A percentile compares a stretch with the other conserved stretches of the same genome.
These are phyloP conservation scores for Saccharomycodes ludwigii DNA, from an alignment of 805 yeast genomes.

Conservation along the genomic window DNA sequence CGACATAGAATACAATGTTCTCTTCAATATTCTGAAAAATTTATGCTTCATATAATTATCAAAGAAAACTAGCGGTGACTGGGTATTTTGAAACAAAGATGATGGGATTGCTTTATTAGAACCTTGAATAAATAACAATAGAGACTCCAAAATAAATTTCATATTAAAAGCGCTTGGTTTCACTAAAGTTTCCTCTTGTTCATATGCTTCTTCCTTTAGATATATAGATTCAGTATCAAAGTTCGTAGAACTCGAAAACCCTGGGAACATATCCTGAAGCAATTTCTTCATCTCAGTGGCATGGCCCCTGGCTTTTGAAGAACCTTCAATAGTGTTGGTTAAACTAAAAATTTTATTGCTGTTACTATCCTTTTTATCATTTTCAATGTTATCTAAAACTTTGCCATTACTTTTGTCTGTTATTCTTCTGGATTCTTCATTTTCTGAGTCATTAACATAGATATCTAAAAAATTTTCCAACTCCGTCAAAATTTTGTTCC, in stretches of 20 bases:
- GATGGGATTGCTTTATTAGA: constrained; percentile 31
- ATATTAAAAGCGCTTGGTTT: constrained; percentile 67
- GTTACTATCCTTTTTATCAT: constrained; percentile 10
- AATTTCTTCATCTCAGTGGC: constrained; percentile 30
- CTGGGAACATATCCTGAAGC: constrained; percentile 61
- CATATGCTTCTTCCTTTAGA: constrained; percentile 46
- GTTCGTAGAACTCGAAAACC: constrained; percentile 32
- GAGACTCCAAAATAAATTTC: constrained; percentile 64
- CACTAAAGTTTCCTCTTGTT: constrained; percentile 52
- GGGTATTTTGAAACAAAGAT: constrained; percentile 11
- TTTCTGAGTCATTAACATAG: constrained; percentile 12
- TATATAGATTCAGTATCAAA: constrained; percentile 31
- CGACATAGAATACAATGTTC: constrained; percentile 43
- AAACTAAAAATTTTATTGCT: constrained; percentile 12
- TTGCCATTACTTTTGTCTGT: constrained; percentile 4
- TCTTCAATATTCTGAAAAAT: constrained; percentile 53
- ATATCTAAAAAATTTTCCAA: constrained; percentile 23
- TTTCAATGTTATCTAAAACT: not conserved
- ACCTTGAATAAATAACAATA: constrained; percentile 55
- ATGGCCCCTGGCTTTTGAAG: constrained; percentile 19
- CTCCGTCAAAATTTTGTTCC: constrained; percentile 33
- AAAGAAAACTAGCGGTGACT: constrained; percentile 37
- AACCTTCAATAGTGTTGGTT: constrained; percentile 18
- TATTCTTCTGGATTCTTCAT: constrained; percentile 9
- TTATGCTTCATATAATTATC: constrained; percentile 49